phyloP scores from a whole-genome alignment of 2,329 filamentous ascomycete genomes.

The Geoglossum cookeanum region DNA sequence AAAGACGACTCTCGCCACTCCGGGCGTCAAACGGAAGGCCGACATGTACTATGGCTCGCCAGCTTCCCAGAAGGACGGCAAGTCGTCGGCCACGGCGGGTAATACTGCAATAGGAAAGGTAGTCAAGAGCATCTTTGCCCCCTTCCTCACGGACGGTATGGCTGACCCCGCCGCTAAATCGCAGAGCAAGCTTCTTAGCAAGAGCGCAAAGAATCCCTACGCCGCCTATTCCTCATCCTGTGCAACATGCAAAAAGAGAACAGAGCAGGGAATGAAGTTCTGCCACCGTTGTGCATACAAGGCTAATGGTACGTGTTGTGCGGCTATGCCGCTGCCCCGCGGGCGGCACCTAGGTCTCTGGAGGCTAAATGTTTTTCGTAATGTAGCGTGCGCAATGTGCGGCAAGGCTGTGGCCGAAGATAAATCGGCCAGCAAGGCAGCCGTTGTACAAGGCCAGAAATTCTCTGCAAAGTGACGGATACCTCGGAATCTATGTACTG shows the following conservation, averaged over 20 bases:
- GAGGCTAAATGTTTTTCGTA: slow-evolving; percentile 4
- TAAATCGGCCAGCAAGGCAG: slow-evolving; percentile 29
- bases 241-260: slow-evolving; percentile 41
- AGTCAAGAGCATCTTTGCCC: slow-evolving; percentile 7
- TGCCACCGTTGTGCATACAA: slow-evolving; percentile 46
- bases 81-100: slow-evolving; percentile 34
- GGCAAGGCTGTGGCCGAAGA: slow-evolving; percentile 35
- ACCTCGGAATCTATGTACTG: neutral
- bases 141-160: neutral
- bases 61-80: slow-evolving; percentile 22
- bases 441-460: slow-evolving; percentile 39
- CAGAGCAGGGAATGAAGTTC: slow-evolving; percentile 39
- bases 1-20: slow-evolving; percentile 42
- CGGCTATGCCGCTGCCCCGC: neutral
- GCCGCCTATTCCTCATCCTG: slow-evolving; percentile 43
- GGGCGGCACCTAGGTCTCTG: neutral
- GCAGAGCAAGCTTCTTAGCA: slow-evolving; percentile 36
- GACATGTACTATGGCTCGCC: slow-evolving; percentile 47
- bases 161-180: neutral
- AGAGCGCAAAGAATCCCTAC: slow-evolving; percentile 46
- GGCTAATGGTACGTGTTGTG: slow-evolving; percentile 30
- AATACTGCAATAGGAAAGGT: slow-evolving; percentile 41
- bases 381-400: slow-evolving; percentile 40
- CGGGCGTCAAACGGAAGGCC: slow-evolving; percentile 45
- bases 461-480: slow-evolving; percentile 37